Evolutionary conservation across 441 rosid species (phyloP), one percentile per base, ranked within the genome.

Genomic region (Adansonia gregorii): DNA sequence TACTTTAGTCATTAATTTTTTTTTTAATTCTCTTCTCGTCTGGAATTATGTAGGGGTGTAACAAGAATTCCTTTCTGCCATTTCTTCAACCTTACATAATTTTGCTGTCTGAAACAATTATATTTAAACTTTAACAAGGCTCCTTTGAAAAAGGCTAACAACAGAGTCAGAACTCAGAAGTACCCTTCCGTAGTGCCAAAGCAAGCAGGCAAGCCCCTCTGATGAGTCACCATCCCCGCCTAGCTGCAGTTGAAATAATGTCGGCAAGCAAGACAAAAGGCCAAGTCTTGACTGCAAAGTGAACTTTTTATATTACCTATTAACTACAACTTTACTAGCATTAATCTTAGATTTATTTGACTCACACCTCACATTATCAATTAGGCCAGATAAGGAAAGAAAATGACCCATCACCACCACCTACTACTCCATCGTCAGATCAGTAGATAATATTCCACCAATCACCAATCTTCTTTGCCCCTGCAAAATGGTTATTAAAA

Each of bases 151-250:
- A 14, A 15, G 2, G 67, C 27, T 6, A 27, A 27, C 45, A 14
- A 63, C 17, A 63, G 17, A 8, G 63, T 51, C 17, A 14, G 3
- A 15, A 52, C 5, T 43, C 8, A 6, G 39, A 17, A 4, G 76
- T 75, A 54, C 73, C 75, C 9, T 48, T 71, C 61, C 60, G 67
- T 70, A 12, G 14, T 15, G 61, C 60, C 19, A 52, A n/a, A 41
- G 20, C 39, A 69, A 70, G 9, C 43, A 22, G 19, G 35, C 35
- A 27, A 46, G 20, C 70, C 69, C 2, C 41, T 12, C 11, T 11
- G 12, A 10, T 48, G 14, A 10, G 35, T 46, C 54, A 49, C 14
- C 52, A 10, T 48, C 15, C 35, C 35, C 35, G 35, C 35, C 35
- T 27, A 27, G 35, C 35, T 27, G 35, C 35, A 27, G 35, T 27